Base-by-base conservation (phyloP, 129 eudicot species). In the Artemisia annua region DNA sequence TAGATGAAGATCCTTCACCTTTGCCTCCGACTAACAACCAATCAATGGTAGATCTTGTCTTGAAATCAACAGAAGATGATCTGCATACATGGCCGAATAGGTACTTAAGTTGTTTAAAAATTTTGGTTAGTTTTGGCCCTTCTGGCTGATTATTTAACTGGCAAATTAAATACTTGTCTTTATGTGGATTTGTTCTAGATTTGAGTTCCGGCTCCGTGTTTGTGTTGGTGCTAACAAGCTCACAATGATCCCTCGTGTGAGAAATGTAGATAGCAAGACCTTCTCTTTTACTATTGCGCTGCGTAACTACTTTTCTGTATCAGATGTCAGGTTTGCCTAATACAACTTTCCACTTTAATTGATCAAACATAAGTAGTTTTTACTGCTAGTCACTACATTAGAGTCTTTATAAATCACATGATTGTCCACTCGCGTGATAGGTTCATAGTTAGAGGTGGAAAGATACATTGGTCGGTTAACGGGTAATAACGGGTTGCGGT, bases 201-300 rank as follows among this genome's bases (percentile, higher is more conserved):
- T 92, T 85, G 96, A 92, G 86, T 78, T 92, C 67, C 86, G 94
- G 46, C 77, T 89, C 30, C 86, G 96, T 28, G 78, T 92, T 57
- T 68, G 85, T 78, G 67, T 92, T 16, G 54, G 76, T 74, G 82
- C 86, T 67, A 85, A 85, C 49, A 87, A 89, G 55, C 96, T 92
- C 75, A 87, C 85, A 12, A 18, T 92, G 72, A 85, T 92, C 71
- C 93, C 98, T 55, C 96, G 98, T 28, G 91, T 92, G 83, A 84
- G 95, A 54, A 92, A 89, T 57, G 71, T 75, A 13, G 96, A 89
- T 78, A 83, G 53, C 85, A 91, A 91, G 86, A 73, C 87, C 39
- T 86, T 91, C 67, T 71, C 96, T 0, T 91, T 88, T 68, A 86
- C 82, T 57, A 81, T 88, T 83, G 87, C 89, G 35, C 79, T 86